These are phyloP conservation scores for Agrocybe praecox DNA, from an alignment of 768 basidiomycete species.

Conservation along the genomic window DNA sequence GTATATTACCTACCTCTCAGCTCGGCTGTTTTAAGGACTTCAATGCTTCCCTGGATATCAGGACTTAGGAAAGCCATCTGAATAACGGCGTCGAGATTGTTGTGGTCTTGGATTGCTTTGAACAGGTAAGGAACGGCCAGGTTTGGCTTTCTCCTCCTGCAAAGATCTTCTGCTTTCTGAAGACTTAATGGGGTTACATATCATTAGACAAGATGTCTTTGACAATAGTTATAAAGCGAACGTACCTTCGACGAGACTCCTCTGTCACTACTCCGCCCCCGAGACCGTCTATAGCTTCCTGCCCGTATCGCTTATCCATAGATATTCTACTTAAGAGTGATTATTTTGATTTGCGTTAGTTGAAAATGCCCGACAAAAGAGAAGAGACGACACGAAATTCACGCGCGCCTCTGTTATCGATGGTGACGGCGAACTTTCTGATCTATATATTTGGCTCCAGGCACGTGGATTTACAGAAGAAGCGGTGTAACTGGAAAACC, in stretches of 20 bases:
- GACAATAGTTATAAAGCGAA: background rate
- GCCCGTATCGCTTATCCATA: slow-evolving; percentile 6
- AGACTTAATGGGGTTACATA: background rate
- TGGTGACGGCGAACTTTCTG: too few species aligned
- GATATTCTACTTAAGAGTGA: too few species aligned
- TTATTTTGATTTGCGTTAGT: too few species aligned
- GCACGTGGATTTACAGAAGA: too few species aligned
- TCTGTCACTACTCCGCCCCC: slow-evolving; percentile 30
- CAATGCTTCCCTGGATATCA: background rate
- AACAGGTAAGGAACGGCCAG: slow-evolving; percentile 34
- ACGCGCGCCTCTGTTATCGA: too few species aligned
- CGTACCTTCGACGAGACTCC: slow-evolving; percentile 29
- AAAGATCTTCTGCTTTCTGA: slow-evolving; percentile 2
- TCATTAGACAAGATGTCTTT: too few species aligned
- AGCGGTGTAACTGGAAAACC: too few species aligned
- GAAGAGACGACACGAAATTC: too few species aligned
- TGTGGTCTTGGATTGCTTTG: slow-evolving; percentile 36
- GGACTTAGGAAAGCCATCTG: slow-evolving; percentile 6
- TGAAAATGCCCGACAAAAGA: too few species aligned
- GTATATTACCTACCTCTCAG: background rate
- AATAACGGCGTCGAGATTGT: slow-evolving; percentile 12
- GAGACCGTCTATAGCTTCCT: slow-evolving; percentile 23
- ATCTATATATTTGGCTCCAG: too few species aligned
- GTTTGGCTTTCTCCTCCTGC: slow-evolving; percentile 1
- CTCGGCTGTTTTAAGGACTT: slow-evolving; percentile 2